These are phyloP conservation scores for Sindora glabra DNA, from an alignment of 306 rosid genomes.

Conservation along the genomic window DNA sequence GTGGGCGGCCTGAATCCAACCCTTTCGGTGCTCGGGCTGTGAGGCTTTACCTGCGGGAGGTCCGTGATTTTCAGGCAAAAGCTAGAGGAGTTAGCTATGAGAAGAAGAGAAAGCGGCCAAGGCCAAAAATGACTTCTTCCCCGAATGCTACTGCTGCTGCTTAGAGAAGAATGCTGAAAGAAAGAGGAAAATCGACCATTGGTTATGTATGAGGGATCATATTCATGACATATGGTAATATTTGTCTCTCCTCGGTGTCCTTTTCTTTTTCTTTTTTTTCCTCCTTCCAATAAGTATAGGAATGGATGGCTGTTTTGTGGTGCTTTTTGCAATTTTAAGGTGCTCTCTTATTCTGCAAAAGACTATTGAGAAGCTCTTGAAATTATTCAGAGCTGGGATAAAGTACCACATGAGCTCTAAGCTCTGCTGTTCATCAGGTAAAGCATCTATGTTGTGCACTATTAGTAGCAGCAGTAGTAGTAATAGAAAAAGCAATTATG, in stretches of 20 bases:
- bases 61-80: slow-evolving; percentile 83
- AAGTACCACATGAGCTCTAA: neutral
- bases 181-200: neutral
- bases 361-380: slow-evolving; percentile 5
- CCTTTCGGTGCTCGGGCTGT: slow-evolving; percentile 74
- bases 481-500: neutral
- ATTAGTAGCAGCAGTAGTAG: neutral
- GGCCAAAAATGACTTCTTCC: slow-evolving; percentile 22
- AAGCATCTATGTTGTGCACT: neutral
- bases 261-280: neutral
- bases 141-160: neutral
- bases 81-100: slow-evolving; percentile 89
- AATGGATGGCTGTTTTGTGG: neutral
- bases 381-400: slow-evolving; percentile 2
- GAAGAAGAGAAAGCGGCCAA: slow-evolving; percentile 85
- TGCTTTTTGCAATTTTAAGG: slow-evolving; percentile 3
- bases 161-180: too few species aligned
- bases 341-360: neutral
- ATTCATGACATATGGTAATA: neutral
- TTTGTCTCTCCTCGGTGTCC: neutral
- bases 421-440: neutral
- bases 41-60: slow-evolving; percentile 71
- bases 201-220: too few species aligned
- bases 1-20: slow-evolving; percentile 48
- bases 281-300: neutral